Evolutionary conservation across 192 early-diverging fungal genomes (phyloP), one percentile per base, ranked within the genome.

Genomic region (Podila clonocystis): DNA sequence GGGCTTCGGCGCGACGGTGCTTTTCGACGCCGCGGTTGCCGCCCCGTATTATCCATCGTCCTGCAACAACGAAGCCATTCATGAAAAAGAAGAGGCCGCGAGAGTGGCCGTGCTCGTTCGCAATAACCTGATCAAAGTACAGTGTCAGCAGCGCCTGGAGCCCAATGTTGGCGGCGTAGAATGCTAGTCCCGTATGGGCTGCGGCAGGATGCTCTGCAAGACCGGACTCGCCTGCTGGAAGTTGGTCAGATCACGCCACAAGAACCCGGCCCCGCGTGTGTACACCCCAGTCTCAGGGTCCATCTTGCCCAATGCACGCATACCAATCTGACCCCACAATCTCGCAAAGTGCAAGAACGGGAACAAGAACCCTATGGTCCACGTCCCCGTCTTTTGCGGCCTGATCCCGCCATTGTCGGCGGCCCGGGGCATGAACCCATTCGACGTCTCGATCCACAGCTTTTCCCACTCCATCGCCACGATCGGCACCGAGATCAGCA

Each of bases 41-140:
- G 22, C 77, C 65, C 41, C 62, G 49, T 22, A 65, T 65, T 17
- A 85, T 71, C 29, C 55, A 63, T 33, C 72, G 73, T 65, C 86
- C 73, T 67, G 89, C 86, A 82, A 86, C 87, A 62, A 86, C 87
- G 45, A 82, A 72, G 15, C 89, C 85, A 2, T 84, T 77, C 17
- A 94, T 59, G 63, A 90, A 91, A 86, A 93, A 94, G 20, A 86
- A 85, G 1, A 73, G 70, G 34, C 75, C 26, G 58, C 62, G 69
- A 17, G 50, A 62, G 45, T 68, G 79, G 15, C 93, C 92, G 64
- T 89, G 93, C 73, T 94, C 93, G 82, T 93, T 83, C 0, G 91
- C 87, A 65, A 95, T 91, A 15, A 95, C 84, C 55, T 90, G 86
- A 68, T 94, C 92, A 52, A 93, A 87, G 82, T 93, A 94, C 83